Base-by-base conservation (phyloP, 257 asterid species). In the Scutellaria minor region DNA sequence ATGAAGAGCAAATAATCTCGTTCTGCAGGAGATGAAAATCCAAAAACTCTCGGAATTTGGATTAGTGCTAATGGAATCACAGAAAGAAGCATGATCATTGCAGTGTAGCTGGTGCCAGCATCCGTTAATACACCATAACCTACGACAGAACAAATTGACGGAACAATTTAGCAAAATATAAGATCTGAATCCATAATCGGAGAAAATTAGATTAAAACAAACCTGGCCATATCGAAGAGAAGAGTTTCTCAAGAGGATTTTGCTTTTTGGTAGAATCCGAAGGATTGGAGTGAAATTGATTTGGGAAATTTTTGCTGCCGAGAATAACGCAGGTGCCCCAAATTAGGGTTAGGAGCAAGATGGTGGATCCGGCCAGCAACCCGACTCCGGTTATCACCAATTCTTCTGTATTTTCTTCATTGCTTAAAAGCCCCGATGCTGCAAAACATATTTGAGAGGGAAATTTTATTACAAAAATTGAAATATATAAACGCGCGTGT, bases 291-390 rank as follows among this genome's bases (percentile, higher is more conserved):
- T 59, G 40, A 15, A 35, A 51, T 9, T 46, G 59, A 8, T 12
- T 35, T 15, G 77, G 68, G 31, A 77, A 75, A 18, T 72, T 14
- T 67, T 78, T 82, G 37, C 80, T 67, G 18, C 80, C 90, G 68
- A 87, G 75, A 12, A 87, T 51, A 8, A 85, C 72, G 73, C 93
- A 84, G 24, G 88, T 87, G 35, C 93, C 93, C 93, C 93, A 87
- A 13, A 87, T 18, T 42, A 87, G 8, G 0, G 90, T 84, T 37
- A 89, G 94, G 47, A 83, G 86, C 62, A 87, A 72, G 72, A 85
- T 88, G 4, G 93, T 84, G 37, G 96, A 84, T 66, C 94, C 96
- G 66, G 96, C 94, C 3, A 87, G 83, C 66, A 89, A 70, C 46
- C 92, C 96, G 7, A 87, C 88, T 35, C 93, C 96, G 24, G 93